Conservation (phyloP, 2,329 filamentous ascomycete species). For the Phyllosticta capitalensis region DNA sequence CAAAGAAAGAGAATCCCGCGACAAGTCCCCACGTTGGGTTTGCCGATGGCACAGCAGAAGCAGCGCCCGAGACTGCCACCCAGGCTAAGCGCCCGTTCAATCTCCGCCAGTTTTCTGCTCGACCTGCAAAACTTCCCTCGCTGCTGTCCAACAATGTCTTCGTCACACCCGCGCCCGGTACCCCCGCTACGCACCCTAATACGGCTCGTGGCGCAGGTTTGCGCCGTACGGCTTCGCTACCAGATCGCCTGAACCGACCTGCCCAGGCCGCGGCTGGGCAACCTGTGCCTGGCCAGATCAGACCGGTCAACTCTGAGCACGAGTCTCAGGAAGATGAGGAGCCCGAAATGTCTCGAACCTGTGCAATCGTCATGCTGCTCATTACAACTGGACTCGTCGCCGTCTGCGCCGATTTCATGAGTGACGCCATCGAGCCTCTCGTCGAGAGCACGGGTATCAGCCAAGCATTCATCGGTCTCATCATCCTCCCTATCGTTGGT, state of each 20-base stretch:
- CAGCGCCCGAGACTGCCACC: background rate
- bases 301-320: background rate
- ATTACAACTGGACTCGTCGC: constrained; percentile 50
- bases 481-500: constrained; percentile 73
- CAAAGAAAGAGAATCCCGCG: background rate
- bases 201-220: constrained; percentile 26
- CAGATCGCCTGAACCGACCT: constrained; percentile 23
- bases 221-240: constrained; percentile 26
- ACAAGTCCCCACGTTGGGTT: constrained; percentile 46
- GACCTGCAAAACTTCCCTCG: constrained; percentile 40
- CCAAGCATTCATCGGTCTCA: constrained; percentile 69
- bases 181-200: constrained; percentile 24
- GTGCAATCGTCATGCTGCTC: constrained; percentile 46
- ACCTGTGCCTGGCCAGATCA: background rate
- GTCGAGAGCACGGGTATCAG: constrained; percentile 51
- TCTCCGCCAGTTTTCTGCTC: constrained; percentile 47
- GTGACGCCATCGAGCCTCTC: constrained; percentile 61
- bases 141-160: constrained; percentile 66
- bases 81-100: constrained; percentile 28
- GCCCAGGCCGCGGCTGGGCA: background rate
- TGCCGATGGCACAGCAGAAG: constrained; percentile 28
- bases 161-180: constrained; percentile 20
- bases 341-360: constrained; percentile 46
- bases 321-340: constrained; percentile 20
- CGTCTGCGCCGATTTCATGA: constrained; percentile 61